Evolutionary conservation across 2,329 filamentous ascomycete species (phyloP), one percentile per base, ranked within the genome.

Genomic region (Madurella mycetomatis): DNA sequence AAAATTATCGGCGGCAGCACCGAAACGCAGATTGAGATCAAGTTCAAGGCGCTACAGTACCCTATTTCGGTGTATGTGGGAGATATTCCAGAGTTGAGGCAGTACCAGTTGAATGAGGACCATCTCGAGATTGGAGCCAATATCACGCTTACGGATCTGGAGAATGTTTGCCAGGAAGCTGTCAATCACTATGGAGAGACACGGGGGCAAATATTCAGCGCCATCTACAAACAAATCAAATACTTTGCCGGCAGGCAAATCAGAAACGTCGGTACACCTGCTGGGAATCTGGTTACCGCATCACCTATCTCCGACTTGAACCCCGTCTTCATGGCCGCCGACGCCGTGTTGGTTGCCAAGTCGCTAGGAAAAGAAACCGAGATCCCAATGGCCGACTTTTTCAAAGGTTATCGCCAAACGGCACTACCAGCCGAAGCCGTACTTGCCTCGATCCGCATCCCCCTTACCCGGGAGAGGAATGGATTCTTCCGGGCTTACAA

Each of bases 301-400:
- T 96, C 91, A 19, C 94, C 94, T 0, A 99, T 97, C 44, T 96
- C 92, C 0, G 94, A 99, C 74, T 73, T 99, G 43, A 99, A 97
- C 65, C 94, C 94, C 0, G 90, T 96, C 0, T 85, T 99, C 48
- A 88, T 96, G 69, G 92, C 90, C 2, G 87, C 90, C 1, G 90
- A 92, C 61, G 87, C 90, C 1, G 84, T 87, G 0, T 72, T 97
- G 4, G 77, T 96, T 17, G 90, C 92, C 4, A 94, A 88, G 67
- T 92, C 89, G 0, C 73, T 87, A 4, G 79, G 78, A 0, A 78
- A 85, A 61, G 88, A 88, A 53, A 88, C 79, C 0, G 87, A 95
- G 59, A 90, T 97, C n/a, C 90, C 90, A 2, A 95, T 97, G 88
- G 81, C 84, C 0, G 79, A 87, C 3, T 97, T 97, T 70, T 99